Evolutionary conservation across 805 yeast genomes (phyloP), one percentile per base, ranked within the genome.

Genomic region (Metschnikowia picachoensis): DNA sequence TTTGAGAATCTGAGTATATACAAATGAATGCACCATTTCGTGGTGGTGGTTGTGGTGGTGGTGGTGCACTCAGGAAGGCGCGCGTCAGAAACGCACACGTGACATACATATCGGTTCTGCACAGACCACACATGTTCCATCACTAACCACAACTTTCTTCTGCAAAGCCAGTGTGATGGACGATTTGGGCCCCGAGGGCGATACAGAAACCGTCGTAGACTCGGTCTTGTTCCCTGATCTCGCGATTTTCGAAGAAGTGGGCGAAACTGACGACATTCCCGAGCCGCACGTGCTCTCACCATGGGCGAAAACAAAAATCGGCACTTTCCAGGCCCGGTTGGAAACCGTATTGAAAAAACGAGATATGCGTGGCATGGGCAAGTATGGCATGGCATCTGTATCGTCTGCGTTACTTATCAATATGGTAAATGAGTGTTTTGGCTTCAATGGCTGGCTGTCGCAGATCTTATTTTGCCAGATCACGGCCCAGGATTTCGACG

Each of bases 361-460:
- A 16, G 54, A 58, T 15, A 34, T 49, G 4, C 12, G 27, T 3
- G 37, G 40, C 29, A 9, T 35, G 43, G 43, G 43, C 4, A 50
- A 47, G 31, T 44, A 50, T 17, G 43, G 47, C 12, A 31, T 38
- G 36, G 20, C 35, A 10, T 34, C 43, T 1, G 46, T 52, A 2
- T 41, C 55, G 16, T 48, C 55, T 37, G 38, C 53, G 14, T 35
- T 46, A 33, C 37, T 51, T 29, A 37, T 74, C 8, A 60, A 60
- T 12, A 58, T 72, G 46, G 79, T 81, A 1, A 80, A 80, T 48
- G 77, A 74, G 33, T 60, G 72, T 0, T 80, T 78, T 61, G 85
- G 84, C 0, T 76, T 65, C 56, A 68, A 77, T 49, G 85, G 85
- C 8, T 80, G 85, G 85, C 68, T 73, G 7, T 66, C 76, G 30